Base-by-base conservation (phyloP, 345 rosid genomes). In the Stellera chamaejasme region DNA sequence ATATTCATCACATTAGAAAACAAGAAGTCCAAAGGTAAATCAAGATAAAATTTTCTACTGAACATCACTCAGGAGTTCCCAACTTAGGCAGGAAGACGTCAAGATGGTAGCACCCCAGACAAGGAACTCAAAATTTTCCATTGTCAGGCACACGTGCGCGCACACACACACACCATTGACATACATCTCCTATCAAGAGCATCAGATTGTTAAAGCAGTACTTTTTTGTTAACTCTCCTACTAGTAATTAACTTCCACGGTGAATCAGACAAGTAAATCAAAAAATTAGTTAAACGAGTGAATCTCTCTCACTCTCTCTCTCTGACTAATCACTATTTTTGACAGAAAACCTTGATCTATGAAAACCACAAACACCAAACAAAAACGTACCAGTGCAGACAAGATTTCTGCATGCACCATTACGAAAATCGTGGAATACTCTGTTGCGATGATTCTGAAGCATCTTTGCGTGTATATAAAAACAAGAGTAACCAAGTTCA, bases 331-430 rank as follows among this genome's bases (percentile, higher is more conserved):
- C 11, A 58, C 4, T 28, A 16, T 47, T 52, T 39, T 43, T 27
- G 26, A 13, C 47, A 16, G 42, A 48, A 52, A 44, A 48, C 45
- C 50, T 59, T 12, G 28, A 57, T 26, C 26, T 56, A 11, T n/a
- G 3, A 49, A 48, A n/a, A 63, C 23, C 2, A 6, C 15, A 27
- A 46, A 28, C 26, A 23, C 23, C 39, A 50, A 28, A 13, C 4
- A 5, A 39, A 56, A 61, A 53, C 74, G 64, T 79, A 94, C 99
- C 99, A 53, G 99, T 94, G 60, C 99, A 94, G 71, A 94, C 99
- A 70, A 94, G 97, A 73, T 94, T 94, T 77, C 99, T 83, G 77
- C 99, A 94, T 73, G 99, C 99, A 60, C 99, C 99, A 72, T 94
- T 94, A 67, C 99, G 99, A 78, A 94, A 94, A 61, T 94, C 97